These are phyloP conservation scores for Leccinum cinnamomeum DNA, from an alignment of 1,284 basidiomycete genomes.

Conservation along the genomic window DNA sequence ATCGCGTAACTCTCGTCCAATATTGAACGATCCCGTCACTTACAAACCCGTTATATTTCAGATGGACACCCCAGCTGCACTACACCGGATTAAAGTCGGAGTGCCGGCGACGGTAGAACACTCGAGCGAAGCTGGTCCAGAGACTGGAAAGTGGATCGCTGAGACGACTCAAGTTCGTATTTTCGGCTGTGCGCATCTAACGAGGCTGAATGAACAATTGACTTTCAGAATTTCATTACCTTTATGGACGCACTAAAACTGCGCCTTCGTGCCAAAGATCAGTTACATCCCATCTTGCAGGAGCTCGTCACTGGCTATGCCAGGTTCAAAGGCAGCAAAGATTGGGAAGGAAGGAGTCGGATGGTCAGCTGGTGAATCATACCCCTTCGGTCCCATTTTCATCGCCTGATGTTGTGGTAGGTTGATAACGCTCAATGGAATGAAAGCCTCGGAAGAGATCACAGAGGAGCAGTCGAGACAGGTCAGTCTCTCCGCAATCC, in stretches of 20 bases:
- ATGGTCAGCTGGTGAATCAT: too few relatives aligned
- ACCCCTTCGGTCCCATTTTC: too few relatives aligned
- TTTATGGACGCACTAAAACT: conserved; percentile 98
- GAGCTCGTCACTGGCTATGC: too few relatives aligned
- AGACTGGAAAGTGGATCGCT: conserved; percentile 94
- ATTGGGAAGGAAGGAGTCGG: too few relatives aligned
- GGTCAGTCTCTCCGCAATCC: too few relatives aligned
- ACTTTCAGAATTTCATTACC: conserved; percentile 86
- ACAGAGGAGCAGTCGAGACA: too few relatives aligned
- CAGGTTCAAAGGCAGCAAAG: too few relatives aligned
- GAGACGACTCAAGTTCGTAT: conserved; percentile 84
- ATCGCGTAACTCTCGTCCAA: conserved; percentile 44
- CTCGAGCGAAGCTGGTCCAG: conserved; percentile 75
- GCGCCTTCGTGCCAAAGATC: conserved; percentile 92
- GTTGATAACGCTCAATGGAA: too few relatives aligned
- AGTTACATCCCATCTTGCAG: conserved; percentile 58
- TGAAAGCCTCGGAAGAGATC: too few relatives aligned
- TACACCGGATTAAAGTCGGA: conserved; percentile 88
- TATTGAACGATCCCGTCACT: background rate
- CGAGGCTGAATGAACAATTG: background rate
- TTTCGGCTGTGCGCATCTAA: background rate
- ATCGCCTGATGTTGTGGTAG: too few relatives aligned
- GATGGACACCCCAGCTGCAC: conserved; percentile 95
- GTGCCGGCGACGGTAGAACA: conserved; percentile 98
- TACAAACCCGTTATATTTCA: conserved; percentile 31